Evolutionary conservation across 2,329 filamentous ascomycete species (phyloP), one percentile per base, ranked within the genome.

Genomic region (Drechslera avenae): DNA sequence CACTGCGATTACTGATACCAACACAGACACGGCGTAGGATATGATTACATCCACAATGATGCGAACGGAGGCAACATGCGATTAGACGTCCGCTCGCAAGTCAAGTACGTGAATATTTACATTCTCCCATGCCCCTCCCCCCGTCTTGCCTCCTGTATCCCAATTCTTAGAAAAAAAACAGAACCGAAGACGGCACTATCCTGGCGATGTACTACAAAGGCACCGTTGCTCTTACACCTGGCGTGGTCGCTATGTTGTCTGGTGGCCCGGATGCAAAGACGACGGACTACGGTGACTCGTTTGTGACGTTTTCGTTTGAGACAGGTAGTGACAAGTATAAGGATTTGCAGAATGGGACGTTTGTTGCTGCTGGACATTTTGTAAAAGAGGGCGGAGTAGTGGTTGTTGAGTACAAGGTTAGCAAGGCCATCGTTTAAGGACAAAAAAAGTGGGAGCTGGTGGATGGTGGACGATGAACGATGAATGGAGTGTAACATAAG

Each of bases 171-270:
- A 23, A 8, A 23, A 23, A 7, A 7, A 23, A 16, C 3, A 61
- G 62, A 31, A 68, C 57, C 23, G 33, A 50, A 3, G 63, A 64
- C 21, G 57, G 54, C 23, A 60, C 62, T 10, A 37, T 69, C 17
- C 39, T 71, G 3, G 67, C 66, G 7, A 71, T 71, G 67, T 71
- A 67, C 45, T 71, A 69, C 52, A 66, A 68, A 50, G 67, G 67
- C 26, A 64, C 55, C 6, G 66, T 71, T 4, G 58, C 47, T 17
- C 51, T 69, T 3, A 67, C 64, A 3, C 39, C 41, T 2, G 60
- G 58, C 13, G 63, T 71, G 13, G 56, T 59, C 41, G 64, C 63
- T 3, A 39, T 69, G 17, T 46, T 71, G 8, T 48, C 54, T 21
- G 59, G 59, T 9, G 33, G 40, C 0, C 19, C 60, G 2, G 60